Conservation (phyloP, 169 alveolate genomes). For the Plasmodium inui region DNA sequence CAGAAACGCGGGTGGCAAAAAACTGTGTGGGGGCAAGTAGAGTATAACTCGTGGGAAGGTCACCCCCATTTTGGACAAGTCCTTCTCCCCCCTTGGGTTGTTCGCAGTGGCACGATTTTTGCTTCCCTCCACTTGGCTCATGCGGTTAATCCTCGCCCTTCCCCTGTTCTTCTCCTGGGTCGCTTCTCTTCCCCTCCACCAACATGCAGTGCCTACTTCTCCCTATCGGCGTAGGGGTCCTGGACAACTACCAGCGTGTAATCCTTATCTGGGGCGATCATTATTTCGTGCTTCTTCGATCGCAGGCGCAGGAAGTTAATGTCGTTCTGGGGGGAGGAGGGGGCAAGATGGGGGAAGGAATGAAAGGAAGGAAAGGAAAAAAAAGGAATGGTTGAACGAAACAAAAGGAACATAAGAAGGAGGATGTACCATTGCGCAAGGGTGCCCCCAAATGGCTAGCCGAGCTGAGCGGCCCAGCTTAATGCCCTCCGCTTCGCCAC, state of each 20-base stretch:
- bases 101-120: no score
- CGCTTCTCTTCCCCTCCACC: background rate
- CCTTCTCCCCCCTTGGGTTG: background rate
- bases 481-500: background rate
- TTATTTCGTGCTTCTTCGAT: constrained; percentile 94
- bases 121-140: no score
- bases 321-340: constrained; percentile 85
- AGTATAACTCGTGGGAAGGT: background rate
- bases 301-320: constrained; percentile 92
- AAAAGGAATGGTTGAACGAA: background rate
- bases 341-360: constrained; percentile 4
- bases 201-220: background rate
- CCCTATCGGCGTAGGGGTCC: constrained; percentile 91
- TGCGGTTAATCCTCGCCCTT: no score
- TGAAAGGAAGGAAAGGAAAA: background rate
- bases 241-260: constrained; percentile 94
- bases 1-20: no score
- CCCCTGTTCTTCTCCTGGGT: background rate
- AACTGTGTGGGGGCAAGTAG: background rate
- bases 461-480: background rate
- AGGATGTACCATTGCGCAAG: background rate
- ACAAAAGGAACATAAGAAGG: background rate
- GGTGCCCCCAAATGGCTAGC: background rate
- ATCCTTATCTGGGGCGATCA: constrained; percentile 96
- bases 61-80: background rate